Conservation (phyloP, 495 filamentous ascomycete species). For the Penicillium herquei region DNA sequence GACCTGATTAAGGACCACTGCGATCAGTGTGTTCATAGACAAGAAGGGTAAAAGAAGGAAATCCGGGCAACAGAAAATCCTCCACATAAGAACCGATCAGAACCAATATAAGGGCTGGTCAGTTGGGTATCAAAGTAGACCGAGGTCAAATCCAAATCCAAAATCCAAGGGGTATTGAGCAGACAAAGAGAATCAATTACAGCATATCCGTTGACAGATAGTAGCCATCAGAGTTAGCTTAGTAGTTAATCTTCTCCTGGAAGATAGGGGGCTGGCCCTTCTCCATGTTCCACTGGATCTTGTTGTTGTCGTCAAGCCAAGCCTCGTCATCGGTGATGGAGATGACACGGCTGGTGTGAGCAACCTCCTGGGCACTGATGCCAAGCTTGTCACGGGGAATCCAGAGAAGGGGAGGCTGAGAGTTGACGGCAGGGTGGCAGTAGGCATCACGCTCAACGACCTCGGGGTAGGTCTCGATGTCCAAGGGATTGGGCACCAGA, state of each 20-base stretch:
- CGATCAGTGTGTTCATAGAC: background rate
- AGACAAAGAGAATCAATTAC: background rate
- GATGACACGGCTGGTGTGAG: constrained; percentile 67
- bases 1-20: too few species aligned
- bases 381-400: constrained; percentile 76
- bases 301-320: constrained; percentile 75
- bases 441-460: constrained; percentile 70
- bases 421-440: constrained; percentile 67
- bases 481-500: constrained; percentile 61
- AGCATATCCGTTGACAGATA: background rate
- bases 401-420: constrained; percentile 73
- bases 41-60: constrained; percentile 2
- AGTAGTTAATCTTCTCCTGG: constrained; percentile 64
- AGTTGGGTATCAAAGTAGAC: constrained; percentile 28
- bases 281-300: constrained; percentile 72
- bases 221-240: constrained; percentile 9
- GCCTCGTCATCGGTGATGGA: constrained; percentile 83
- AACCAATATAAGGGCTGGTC: constrained; percentile 4
- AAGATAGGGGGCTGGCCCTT: constrained; percentile 74
- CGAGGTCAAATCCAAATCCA: constrained; percentile 3
- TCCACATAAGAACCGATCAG: constrained; percentile 4
- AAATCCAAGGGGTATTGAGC: background rate
- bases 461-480: constrained; percentile 51
- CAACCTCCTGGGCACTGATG: constrained; percentile 73
- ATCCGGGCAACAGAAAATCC: background rate